Evolutionary conservation across 2,329 filamentous ascomycete species (phyloP), one percentile per base, ranked within the genome.

Genomic region (Sordariomycetes sp.): DNA sequence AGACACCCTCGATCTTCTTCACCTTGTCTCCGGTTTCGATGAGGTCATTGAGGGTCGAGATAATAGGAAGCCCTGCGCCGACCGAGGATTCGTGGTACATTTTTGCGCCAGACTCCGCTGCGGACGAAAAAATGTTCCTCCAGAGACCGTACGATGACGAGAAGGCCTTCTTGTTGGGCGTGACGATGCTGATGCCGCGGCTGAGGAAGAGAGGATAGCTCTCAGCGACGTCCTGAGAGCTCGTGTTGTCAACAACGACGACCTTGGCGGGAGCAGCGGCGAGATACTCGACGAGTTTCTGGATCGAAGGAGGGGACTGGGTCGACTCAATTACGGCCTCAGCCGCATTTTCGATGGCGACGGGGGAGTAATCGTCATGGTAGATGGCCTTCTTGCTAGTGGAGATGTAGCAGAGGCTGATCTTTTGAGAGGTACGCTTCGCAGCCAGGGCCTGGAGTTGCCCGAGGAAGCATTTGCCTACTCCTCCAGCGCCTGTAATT

Each of bases 121-220:
- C 86, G 1, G 89, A 80, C 2, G 76, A 73, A 71, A 95, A 95
- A 67, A 99, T 96, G 61, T 87, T 82, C 66, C 89, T 81, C 91
- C 92, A 99, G 58, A 96, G 76, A 64, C 83, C 77, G 65, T 89
- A 84, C 52, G 82, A 84, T 59, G 87, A 85, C 0, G 90, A 95
- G 73, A 99, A 99, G 15, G 88, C 92, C 74, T 99, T 99, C 78
- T 99, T 99, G 79, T 97, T 99, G 51, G 94, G 91, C 1, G 94
- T 99, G 32, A 97, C 89, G 64, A 99, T 84, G 71, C 84, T 92
- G 70, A 99, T 85, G 13, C 91, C 92, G 61, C 84, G 82, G 65
- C 81, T 79, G 60, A 99, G 76, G 70, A 95, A 89, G 53, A 80
- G 70, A 1, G 94, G 91, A 71, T 99, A 99, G 34, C 81, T 74